These are phyloP conservation scores for Tubosaeta sp. DNA, from an alignment of 768 basidiomycete genomes.

Conservation along the genomic window DNA sequence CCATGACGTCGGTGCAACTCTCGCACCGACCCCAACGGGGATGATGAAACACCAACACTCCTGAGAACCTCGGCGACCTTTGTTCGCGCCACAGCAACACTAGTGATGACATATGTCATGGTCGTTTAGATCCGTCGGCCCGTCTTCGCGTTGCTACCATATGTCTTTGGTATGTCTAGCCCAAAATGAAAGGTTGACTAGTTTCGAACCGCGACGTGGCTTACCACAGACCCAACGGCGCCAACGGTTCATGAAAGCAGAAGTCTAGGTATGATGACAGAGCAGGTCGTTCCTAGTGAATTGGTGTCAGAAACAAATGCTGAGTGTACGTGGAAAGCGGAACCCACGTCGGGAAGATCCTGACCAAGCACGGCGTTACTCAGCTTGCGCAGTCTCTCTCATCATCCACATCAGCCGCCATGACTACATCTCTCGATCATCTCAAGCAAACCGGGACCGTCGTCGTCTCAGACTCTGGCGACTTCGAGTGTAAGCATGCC, in stretches of 20 bases:
- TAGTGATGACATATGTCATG: background rate
- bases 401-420: constrained; percentile 36
- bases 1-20: background rate
- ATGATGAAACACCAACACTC: constrained; percentile 7
- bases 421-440: constrained; percentile 76
- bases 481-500: constrained; percentile 68
- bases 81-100: background rate
- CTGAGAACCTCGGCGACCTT: constrained; percentile 3
- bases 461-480: constrained; percentile 97
- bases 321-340: background rate
- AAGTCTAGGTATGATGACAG: too few species aligned
- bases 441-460: constrained; percentile 92
- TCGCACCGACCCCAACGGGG: background rate
- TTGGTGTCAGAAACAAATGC: too few species aligned
- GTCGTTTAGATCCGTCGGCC: background rate
- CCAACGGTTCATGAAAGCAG: too few species aligned
- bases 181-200: too few species aligned
- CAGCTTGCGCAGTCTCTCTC: background rate
- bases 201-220: background rate
- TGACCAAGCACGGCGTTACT: constrained; percentile 4
- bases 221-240: too few species aligned
- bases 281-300: too few species aligned
- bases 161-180: too few species aligned
- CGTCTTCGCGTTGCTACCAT: background rate
- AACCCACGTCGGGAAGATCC: background rate